phyloP scores from a whole-genome alignment of 2,329 filamentous ascomycete species.

The Fusarium oxysporum region DNA sequence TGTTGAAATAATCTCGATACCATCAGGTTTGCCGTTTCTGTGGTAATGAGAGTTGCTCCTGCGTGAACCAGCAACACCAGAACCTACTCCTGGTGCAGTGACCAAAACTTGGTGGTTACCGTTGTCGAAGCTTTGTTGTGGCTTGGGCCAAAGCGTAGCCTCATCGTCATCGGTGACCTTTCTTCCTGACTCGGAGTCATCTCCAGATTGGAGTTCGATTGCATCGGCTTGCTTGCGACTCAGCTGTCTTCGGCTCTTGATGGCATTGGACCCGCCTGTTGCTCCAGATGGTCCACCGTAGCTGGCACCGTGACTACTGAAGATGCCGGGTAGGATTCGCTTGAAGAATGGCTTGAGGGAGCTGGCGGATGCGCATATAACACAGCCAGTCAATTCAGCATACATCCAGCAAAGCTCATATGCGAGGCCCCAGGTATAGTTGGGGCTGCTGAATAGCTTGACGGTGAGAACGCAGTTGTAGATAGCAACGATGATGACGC shows the following conservation, averaged over 20 bases:
- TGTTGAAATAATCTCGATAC: slow-evolving; percentile 33
- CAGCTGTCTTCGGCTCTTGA: slow-evolving; percentile 26
- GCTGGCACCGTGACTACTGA: slow-evolving; percentile 19
- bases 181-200: slow-evolving; percentile 33
- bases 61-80: background rate
- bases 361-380: slow-evolving; percentile 41
- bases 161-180: slow-evolving; percentile 35
- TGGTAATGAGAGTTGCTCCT: background rate
- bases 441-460: slow-evolving; percentile 26
- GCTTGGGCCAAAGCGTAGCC: slow-evolving; percentile 28
- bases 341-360: slow-evolving; percentile 41
- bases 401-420: slow-evolving; percentile 44
- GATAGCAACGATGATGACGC: slow-evolving; percentile 40
- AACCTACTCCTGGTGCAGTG: background rate
- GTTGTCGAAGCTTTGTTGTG: slow-evolving; percentile 8
- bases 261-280: slow-evolving; percentile 12
- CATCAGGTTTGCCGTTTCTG: background rate
- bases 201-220: slow-evolving; percentile 38
- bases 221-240: slow-evolving; percentile 37
- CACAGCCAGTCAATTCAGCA: slow-evolving; percentile 39
- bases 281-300: slow-evolving; percentile 10
- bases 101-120: slow-evolving; percentile 18
- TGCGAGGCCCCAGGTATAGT: slow-evolving; percentile 42
- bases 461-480: slow-evolving; percentile 42
- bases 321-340: slow-evolving; percentile 19